These are phyloP conservation scores for Colletotrichum sp. DNA, from an alignment of 2,329 filamentous ascomycete species.

Conservation along the genomic window DNA sequence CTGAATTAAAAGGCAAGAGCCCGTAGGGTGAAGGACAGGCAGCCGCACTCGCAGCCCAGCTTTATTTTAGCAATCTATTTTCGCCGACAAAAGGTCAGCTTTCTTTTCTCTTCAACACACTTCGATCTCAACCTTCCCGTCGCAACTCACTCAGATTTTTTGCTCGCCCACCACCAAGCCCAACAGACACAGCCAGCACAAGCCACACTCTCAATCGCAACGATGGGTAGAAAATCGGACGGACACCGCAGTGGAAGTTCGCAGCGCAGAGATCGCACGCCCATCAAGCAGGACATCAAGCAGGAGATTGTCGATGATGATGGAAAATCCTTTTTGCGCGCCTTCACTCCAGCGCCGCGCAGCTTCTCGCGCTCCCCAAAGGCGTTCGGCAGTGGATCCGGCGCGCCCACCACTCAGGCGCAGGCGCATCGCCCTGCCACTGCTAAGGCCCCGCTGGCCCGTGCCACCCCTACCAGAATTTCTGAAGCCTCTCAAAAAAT, in stretches of 20 bases:
- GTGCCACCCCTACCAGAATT: constrained; percentile 13
- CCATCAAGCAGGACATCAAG: background rate
- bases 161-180: background rate
- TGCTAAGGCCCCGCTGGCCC: background rate
- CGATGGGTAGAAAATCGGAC: background rate
- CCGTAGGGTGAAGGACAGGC: background rate
- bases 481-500: constrained; percentile 14
- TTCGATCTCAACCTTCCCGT: background rate
- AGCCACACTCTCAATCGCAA: background rate
- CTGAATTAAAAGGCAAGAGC: background rate
- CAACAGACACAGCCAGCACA: background rate
- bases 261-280: background rate
- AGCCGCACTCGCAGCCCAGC: background rate
- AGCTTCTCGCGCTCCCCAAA: background rate
- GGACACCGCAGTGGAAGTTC: background rate
- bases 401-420: background rate
- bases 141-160: background rate
- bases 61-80: background rate
- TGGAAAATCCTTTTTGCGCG: constrained; percentile 13
- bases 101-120: background rate
- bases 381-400: background rate
- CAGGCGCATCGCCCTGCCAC: background rate
- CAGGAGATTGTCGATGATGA: background rate
- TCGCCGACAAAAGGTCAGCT: background rate
- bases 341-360: background rate